Evolutionary conservation across 768 basidiomycete genomes (phyloP).

Genomic region (Tulasnella sp.): DNA sequence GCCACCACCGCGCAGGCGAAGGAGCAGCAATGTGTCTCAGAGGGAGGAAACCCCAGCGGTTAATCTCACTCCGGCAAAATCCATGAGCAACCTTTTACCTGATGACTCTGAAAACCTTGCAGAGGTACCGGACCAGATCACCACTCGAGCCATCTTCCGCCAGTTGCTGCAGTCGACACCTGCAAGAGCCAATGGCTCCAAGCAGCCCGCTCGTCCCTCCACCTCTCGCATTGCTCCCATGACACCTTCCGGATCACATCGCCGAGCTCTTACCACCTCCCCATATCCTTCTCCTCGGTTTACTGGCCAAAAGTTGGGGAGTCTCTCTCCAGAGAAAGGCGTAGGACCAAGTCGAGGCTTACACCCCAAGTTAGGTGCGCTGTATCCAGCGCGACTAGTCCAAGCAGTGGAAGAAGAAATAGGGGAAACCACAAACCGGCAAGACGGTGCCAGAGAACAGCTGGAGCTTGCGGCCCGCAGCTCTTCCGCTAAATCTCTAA

Average conservation of each 20-base stretch:
- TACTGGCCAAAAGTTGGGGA: conserved; percentile 15
- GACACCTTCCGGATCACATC: background rate
- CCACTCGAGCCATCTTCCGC: background rate
- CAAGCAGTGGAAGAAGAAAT: background rate
- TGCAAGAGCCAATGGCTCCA: background rate
- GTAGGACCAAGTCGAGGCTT: conserved; percentile 25
- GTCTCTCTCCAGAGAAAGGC: conserved; percentile 30
- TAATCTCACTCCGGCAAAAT: background rate
- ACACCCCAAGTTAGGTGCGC: conserved; percentile 6
- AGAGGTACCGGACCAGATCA: background rate
- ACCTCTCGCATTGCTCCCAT: background rate
- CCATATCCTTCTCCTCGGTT: conserved; percentile 32
- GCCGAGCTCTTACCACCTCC: background rate
- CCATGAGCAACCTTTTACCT: background rate
- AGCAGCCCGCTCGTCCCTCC: background rate
- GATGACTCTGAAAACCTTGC: background rate
- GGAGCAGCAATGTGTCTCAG: conserved; percentile 26
- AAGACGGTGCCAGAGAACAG: background rate
- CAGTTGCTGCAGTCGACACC: conserved; percentile 5
- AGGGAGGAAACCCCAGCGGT: conserved; percentile 19
- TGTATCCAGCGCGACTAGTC: background rate
- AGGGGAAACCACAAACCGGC: background rate
- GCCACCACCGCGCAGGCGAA: conserved; percentile 27
- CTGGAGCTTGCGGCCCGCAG: background rate
- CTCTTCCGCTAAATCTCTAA: background rate